Percentiles rank a stretch among this genome's conserved stretches.
These are phyloP conservation scores for Vigna radiata DNA, from an alignment of 306 rosid species.

Conservation along the genomic window DNA sequence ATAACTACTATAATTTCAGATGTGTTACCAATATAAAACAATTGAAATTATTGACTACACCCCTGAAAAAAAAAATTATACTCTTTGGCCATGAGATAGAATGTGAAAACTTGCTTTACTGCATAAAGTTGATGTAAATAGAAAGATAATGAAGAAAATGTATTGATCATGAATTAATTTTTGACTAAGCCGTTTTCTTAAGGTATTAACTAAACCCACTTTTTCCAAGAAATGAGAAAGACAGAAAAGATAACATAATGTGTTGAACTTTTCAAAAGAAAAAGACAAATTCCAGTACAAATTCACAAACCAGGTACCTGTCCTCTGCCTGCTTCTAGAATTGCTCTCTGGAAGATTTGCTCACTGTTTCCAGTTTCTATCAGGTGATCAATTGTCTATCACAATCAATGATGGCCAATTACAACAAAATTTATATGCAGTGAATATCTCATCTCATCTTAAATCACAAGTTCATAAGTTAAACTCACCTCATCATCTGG, in stretches of 20 bases:
- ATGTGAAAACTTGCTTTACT: conserved; percentile 1
- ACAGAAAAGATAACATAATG: conserved; percentile 1
- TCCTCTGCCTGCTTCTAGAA: conserved; percentile 86
- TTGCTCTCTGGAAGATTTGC: conserved; percentile 90
- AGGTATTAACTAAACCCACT: too few species aligned
- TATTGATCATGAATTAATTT: too few species aligned
- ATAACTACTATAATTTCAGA: not conserved
- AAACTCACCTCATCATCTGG: conserved; percentile 94
- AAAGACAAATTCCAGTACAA: not conserved
- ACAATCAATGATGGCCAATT: conserved; percentile 46
- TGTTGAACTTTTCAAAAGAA: conserved; percentile 18
- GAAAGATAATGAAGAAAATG: not conserved
- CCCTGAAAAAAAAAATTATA: too few species aligned
- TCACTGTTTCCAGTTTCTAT: conserved; percentile 98
- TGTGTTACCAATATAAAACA: conserved; percentile 21
- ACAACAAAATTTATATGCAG: conserved; percentile 38
- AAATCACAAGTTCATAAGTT: conserved; percentile 41
- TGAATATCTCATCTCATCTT: conserved; percentile 22
- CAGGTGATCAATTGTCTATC: conserved; percentile 84
- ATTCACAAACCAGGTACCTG: conserved; percentile 58
- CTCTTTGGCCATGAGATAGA: not conserved
- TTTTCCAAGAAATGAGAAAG: not conserved
- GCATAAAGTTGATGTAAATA: not conserved
- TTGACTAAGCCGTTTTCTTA: too few species aligned
- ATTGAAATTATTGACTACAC: not conserved